These are phyloP conservation scores for Hypoxylon crocopeplum DNA, from an alignment of 495 filamentous ascomycete species.

Conservation along the genomic window DNA sequence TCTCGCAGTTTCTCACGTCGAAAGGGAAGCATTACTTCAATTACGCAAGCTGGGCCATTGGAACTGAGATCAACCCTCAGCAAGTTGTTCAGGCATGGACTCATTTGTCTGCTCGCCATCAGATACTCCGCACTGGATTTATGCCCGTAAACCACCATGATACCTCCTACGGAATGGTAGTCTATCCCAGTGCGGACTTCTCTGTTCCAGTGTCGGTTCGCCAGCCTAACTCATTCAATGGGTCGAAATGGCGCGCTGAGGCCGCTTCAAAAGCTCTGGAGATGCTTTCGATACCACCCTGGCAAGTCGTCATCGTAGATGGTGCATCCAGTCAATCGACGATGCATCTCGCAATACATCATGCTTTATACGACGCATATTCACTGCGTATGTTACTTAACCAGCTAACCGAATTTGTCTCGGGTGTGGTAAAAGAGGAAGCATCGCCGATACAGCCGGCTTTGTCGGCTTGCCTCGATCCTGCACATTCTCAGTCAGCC, in stretches of 20 bases:
- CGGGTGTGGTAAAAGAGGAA: not conserved
- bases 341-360: slow-evolving; percentile 62
- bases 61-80: slow-evolving; percentile 5
- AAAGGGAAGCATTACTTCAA: slow-evolving; percentile 68
- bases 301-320: slow-evolving; percentile 40
- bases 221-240: slow-evolving; percentile 29
- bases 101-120: slow-evolving; percentile 55
- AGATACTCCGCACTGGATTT: slow-evolving; percentile 79
- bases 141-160: slow-evolving; percentile 62
- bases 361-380: slow-evolving; percentile 81
- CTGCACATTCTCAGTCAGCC: slow-evolving; percentile 41
- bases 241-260: slow-evolving; percentile 41
- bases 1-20: slow-evolving; percentile 65
- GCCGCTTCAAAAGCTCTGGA: slow-evolving; percentile 15
- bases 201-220: slow-evolving; percentile 16
- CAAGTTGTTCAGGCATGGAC: slow-evolving; percentile 64
- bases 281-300: slow-evolving; percentile 33
- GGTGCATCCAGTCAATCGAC: slow-evolving; percentile 37
- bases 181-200: slow-evolving; percentile 46
- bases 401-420: slow-evolving; percentile 52
- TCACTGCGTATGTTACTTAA: slow-evolving; percentile 66
- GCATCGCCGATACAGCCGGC: slow-evolving; percentile 45
- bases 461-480: slow-evolving; percentile 60
- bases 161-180: slow-evolving; percentile 71
- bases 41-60: slow-evolving; percentile 56